Percentiles rank a stretch among this genome's conserved stretches.
Conservation (phyloP, 164 flowering plant genomes). For the Kalanchoe fedtschenkoi region DNA sequence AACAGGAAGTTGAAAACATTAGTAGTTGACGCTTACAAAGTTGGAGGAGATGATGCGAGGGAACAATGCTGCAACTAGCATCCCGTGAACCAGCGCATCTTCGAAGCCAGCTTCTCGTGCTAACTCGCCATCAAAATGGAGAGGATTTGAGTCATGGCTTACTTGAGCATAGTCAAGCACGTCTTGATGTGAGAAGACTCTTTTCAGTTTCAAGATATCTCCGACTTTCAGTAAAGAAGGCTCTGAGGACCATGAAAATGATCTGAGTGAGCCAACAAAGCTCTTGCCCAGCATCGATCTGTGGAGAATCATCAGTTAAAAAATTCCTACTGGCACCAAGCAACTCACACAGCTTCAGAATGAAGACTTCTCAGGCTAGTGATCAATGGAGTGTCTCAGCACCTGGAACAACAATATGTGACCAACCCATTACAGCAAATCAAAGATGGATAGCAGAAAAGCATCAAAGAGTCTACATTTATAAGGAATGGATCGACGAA, state of each 20-base stretch:
- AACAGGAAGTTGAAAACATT: neutral
- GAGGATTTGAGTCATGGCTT: conserved; percentile 50
- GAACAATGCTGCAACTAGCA: conserved; percentile 77
- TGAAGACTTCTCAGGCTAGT: no score
- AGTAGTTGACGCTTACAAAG: conserved; percentile 38
- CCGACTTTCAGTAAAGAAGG: conserved; percentile 35
- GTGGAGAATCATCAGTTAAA: neutral
- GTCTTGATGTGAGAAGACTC: conserved; percentile 40
- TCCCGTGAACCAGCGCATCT: conserved; percentile 66
- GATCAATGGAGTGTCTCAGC: no score
- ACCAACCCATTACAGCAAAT: neutral
- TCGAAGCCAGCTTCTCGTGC: conserved; percentile 52
- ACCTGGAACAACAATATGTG: neutral
- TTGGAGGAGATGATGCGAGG: conserved; percentile 65
- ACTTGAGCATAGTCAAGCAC: conserved; percentile 47
- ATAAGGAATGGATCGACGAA: no score
- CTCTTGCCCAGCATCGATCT: neutral
- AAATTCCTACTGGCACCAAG: neutral
- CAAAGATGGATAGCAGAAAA: no score
- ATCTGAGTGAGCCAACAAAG: neutral
- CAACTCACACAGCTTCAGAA: neutral
- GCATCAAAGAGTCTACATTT: no score
- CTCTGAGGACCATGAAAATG: conserved; percentile 10
- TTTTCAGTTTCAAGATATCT: conserved; percentile 34
- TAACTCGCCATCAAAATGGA: conserved; percentile 48